Base-by-base conservation (phyloP, 208 protist genomes). In the Trypanosoma mega region DNA sequence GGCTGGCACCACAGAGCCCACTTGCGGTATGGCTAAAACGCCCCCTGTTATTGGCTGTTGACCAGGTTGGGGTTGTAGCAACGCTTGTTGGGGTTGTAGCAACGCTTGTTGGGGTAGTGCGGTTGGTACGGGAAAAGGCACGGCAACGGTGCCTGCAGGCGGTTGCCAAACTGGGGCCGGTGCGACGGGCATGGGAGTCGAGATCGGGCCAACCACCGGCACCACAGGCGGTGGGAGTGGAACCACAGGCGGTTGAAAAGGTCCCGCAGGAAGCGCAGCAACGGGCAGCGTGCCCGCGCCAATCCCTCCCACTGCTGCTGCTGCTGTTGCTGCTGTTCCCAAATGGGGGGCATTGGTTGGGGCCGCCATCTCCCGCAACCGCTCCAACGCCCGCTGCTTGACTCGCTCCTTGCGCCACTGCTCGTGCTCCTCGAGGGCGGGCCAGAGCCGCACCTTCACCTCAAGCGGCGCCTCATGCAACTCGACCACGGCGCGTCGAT, bases 361-460 rank as follows among this genome's bases (percentile, higher is more conserved):
- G 39, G 27, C 53, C 16, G 27, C 14, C 11, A 50, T 8, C 16
- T 39, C 16, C 33, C 70, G 52, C 47, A 84, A 75, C 29, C 56
- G 55, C 39, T 78, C 45, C 1, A 51, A 68, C 0, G 88, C 88
- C 18, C 62, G 64, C 21, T 81, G 72, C 54, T 82, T 81, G 50
- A 94, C 74, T 49, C 88, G 79, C 66, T 89, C 77, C 49, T 68
- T 59, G 24, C 88, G 85, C 29, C 88, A 58, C 55, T 84, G 78
- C 67, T 94, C 82, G 55, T 94, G 83, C 50, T 94, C 88, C 47
- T 82, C 78, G 30, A 94, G 52, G 12, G 85, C 80, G 2, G 85
- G 88, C 88, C 88, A 94, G 46, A 94, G 61, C 66, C 70, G 72
- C 62, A 94, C 68, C 24, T 77, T 70, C 37, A 91, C 88, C 68